Evolutionary conservation across 2,329 filamentous ascomycete species (phyloP).

Genomic region (Lachnellula occidentalis): DNA sequence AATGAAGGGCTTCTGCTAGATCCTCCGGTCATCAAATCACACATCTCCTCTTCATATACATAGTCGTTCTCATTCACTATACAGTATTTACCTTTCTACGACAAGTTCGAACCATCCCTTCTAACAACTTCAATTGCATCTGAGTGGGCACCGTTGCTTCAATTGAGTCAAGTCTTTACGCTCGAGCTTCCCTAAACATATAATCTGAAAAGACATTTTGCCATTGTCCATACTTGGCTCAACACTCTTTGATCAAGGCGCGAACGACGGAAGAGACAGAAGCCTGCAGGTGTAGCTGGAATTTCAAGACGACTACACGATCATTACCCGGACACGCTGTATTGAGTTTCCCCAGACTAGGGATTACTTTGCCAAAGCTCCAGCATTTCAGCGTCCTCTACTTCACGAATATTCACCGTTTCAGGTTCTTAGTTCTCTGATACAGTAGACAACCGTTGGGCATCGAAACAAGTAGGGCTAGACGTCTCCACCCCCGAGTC

Average conservation of each 20-base stretch:
- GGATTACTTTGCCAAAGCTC: slow-evolving; percentile 15
- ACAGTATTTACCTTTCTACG: slow-evolving; percentile 5
- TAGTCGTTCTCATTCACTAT: not conserved
- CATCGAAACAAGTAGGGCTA: slow-evolving; percentile 28
- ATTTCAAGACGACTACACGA: not conserved
- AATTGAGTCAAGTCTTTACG: not conserved
- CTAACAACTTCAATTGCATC: not conserved
- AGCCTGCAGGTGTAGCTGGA: not conserved
- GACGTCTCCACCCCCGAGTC: slow-evolving; percentile 19
- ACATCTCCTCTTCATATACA: not conserved
- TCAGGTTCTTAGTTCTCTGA: slow-evolving; percentile 24
- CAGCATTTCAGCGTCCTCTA: slow-evolving; percentile 16
- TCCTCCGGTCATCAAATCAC: not conserved
- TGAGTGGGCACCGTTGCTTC: not conserved
- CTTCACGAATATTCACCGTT: slow-evolving; percentile 29
- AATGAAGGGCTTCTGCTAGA: slow-evolving; percentile 14
- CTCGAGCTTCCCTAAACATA: not conserved
- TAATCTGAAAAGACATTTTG: not conserved
- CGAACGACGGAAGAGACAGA: not conserved
- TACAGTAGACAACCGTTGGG: slow-evolving; percentile 20
- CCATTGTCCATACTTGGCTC: slow-evolving; percentile 9
- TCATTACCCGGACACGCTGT: not conserved
- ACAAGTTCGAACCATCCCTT: slow-evolving; percentile 15
- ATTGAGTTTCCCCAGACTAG: not conserved
- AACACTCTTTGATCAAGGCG: slow-evolving; percentile 10